A percentile compares a stretch with the other conserved stretches of the same genome.
phyloP scores from a whole-genome alignment of 208 protist species.

The Trypanosoma vivax region DNA sequence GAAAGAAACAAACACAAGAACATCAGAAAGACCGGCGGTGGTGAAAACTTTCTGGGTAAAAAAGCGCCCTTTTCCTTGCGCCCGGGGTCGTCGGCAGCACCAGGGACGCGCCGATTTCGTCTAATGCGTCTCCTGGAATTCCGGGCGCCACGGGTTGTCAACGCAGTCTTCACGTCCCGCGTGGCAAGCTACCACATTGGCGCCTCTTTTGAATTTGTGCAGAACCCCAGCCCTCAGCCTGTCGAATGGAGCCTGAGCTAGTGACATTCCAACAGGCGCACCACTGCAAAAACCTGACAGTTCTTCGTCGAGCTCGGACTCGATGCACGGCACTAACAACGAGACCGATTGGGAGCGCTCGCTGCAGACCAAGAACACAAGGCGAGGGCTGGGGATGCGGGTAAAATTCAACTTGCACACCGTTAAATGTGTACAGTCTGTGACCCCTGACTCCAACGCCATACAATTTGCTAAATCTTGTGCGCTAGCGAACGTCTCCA shows the following conservation, averaged over 20 bases:
- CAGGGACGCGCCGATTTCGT: no score
- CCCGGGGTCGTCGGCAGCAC: no score
- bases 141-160: no score
- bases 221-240: conserved; percentile 5
- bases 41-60: no score
- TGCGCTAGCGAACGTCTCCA: conserved; percentile 44
- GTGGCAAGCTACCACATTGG: background rate
- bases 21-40: no score
- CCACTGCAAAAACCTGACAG: background rate
- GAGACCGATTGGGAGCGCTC: conserved; percentile 7
- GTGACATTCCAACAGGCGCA: background rate
- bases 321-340: background rate
- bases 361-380: conserved; percentile 19
- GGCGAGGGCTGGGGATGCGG: background rate
- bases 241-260: background rate
- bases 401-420: background rate
- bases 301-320: background rate
- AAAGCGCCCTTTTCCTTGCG: no score
- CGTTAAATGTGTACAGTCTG: conserved; percentile 14
- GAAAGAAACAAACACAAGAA: no score
- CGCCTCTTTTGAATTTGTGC: background rate
- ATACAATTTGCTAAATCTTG: conserved; percentile 19
- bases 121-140: no score
- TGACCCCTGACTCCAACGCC: background rate
- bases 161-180: background rate